Conservation (phyloP, 768 basidiomycete species). For the Termitomyces sp. region DNA sequence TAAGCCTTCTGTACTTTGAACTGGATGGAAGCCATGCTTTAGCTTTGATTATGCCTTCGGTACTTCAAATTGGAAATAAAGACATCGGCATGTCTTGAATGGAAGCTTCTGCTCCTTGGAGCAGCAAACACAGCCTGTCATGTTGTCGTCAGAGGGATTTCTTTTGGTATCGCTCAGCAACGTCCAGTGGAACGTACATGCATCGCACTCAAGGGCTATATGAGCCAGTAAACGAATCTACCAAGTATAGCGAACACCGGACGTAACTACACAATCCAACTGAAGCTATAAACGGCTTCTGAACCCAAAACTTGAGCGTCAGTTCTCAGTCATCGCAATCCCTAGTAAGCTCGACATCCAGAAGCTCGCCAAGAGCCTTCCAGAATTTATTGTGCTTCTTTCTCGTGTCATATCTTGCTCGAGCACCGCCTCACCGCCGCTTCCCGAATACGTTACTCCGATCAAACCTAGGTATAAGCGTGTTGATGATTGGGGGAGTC, state of each 20-base stretch:
- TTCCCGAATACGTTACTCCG: neutral
- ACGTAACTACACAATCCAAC: neutral
- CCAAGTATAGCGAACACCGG: neutral
- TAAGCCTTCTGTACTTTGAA: neutral
- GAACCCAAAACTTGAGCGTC: neutral
- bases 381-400: neutral
- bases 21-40: neutral
- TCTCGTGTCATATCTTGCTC: neutral
- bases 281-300: neutral
- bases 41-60: neutral
- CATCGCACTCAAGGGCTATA: neutral
- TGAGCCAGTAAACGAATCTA: neutral
- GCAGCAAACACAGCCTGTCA: neutral
- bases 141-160: neutral
- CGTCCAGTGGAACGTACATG: neutral
- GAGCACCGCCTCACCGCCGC: neutral
- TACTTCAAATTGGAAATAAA: neutral
- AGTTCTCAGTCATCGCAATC: neutral
- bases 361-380: no score
- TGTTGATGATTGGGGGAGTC: constrained; percentile 38
- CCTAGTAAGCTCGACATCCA: no score
- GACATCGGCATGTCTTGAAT: neutral
- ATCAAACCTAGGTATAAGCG: constrained; percentile 16
- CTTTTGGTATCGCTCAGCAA: neutral
- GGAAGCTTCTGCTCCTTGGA: neutral